phyloP scores from a whole-genome alignment of 1,284 basidiomycete genomes.

The Caloboletus firmus region DNA sequence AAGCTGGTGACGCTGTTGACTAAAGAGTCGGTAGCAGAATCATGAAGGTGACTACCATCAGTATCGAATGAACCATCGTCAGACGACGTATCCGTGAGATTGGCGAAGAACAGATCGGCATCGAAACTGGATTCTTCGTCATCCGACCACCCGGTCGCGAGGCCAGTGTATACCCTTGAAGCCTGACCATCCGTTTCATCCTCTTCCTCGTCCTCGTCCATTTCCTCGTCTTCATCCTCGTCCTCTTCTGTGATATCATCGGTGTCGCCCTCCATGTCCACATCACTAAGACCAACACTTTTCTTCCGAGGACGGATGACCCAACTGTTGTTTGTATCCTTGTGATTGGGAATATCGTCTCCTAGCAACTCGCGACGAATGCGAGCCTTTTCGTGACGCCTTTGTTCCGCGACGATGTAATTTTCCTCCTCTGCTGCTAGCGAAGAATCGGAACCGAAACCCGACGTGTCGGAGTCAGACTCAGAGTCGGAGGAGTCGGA shows the following conservation, averaged over 20 bases:
- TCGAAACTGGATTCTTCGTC: conserved; percentile 75
- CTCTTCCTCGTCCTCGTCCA: conserved; percentile 40
- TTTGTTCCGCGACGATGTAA: conserved; percentile 54
- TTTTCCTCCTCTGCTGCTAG: conserved; percentile 63
- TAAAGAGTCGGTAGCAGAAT: conserved; percentile 41
- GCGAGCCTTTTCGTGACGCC: conserved; percentile 46
- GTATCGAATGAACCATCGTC: conserved; percentile 41
- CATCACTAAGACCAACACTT: conserved; percentile 62
- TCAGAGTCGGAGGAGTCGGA: conserved; percentile 43
- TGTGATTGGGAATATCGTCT: conserved; percentile 48
- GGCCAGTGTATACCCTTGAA: conserved; percentile 52
- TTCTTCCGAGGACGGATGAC: conserved; percentile 65
- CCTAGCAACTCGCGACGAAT: conserved; percentile 56
- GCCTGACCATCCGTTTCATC: conserved; percentile 46
- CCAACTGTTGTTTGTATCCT: conserved; percentile 57
- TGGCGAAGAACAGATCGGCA: conserved; percentile 76
- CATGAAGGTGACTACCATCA: conserved; percentile 32
- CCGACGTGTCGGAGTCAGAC: conserved; percentile 37
- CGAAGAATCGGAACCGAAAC: conserved; percentile 55
- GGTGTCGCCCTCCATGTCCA: conserved; percentile 53
- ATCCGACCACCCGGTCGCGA: conserved; percentile 67
- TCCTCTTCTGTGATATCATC: conserved; percentile 48
- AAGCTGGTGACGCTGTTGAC: conserved; percentile 37
- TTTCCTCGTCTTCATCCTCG: conserved; percentile 53
- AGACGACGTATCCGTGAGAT: conserved; percentile 55